Base-by-base conservation (phyloP, 148 eudicot species). In the Fagopyrum homotropicum region DNA sequence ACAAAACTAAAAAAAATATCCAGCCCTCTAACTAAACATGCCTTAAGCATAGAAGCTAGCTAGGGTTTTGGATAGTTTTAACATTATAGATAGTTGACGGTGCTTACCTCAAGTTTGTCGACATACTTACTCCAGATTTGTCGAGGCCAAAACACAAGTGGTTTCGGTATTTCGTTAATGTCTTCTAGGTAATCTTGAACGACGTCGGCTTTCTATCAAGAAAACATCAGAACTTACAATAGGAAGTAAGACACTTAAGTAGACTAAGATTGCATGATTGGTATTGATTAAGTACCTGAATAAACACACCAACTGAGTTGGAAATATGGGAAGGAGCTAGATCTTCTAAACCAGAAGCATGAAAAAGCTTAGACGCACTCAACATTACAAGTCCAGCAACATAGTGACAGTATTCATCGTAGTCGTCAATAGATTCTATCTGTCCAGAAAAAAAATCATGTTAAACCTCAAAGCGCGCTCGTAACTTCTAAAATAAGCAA, bases 101-200 rank as follows among this genome's bases (percentile, higher is more conserved):
- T n/a, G n/a, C n/a, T n/a, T n/a, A 91, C 98, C 98, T 94, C 98
- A 60, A 94, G 91, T 83, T 90, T 91, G 81, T 88, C 57, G 9
- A 88, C 98, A 81, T 91, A 94, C 85, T 91, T 91, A 80, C 87
- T 82, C 98, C 98, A 94, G 19, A 90, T 94, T 77, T 94, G 80
- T n/a, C 92, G 93, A 75, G 98, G 98, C 98, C 98, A 94, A 82
- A 91, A 91, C 98, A 94, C 90, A 17, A 96, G 98, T n/a, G 85
- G 88, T 88, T 90, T 91, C 54, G 98, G 98, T 71, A 94, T 88
- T 86, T 94, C 98, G 54, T 90, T 90, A 77, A 94, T 94, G 72
- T 94, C 98, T 86, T 94, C 98, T 75, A 94, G 80, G 82, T 91
- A 94, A 82, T 94, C 98, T 56, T 91, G 88, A 68, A 94, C 91